Evolutionary conservation across 2,329 filamentous ascomycete genomes (phyloP).

Genomic region (Trichoderma gracile): DNA sequence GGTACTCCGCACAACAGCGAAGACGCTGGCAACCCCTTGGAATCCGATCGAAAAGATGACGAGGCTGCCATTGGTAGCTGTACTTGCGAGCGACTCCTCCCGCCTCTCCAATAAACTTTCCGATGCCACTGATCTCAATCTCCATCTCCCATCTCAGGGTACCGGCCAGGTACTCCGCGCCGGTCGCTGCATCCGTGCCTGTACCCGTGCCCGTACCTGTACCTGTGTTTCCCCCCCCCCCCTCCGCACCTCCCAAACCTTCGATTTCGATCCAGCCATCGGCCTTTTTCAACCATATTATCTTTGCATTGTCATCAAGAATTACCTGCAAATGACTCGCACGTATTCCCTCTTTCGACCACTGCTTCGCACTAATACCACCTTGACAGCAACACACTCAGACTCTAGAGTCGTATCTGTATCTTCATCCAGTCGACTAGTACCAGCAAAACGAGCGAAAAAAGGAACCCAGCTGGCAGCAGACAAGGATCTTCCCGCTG

Average conservation of each 20-base stretch:
- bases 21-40: neutral
- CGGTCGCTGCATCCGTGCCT: neutral
- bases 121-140: slow-evolving; percentile 6
- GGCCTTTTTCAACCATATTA: no score
- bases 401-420: no score
- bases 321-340: no score
- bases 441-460: neutral
- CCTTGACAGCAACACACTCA: no score
- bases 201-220: neutral
- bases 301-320: no score
- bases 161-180: neutral
- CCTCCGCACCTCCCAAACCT: no score
- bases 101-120: slow-evolving; percentile 11
- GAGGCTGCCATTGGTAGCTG: slow-evolving; percentile 6
- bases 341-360: no score
- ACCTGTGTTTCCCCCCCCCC: neutral
- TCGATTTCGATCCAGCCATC: no score
- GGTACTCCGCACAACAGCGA: no score
- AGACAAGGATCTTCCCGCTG: slow-evolving; percentile 15
- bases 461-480: neutral
- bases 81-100: neutral
- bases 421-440: neutral
- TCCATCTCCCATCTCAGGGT: neutral
- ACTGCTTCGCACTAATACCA: no score
- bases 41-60: slow-evolving; percentile 1